Conservation (phyloP, 2,329 filamentous ascomycete genomes). For the Chaetomium strumarium region DNA sequence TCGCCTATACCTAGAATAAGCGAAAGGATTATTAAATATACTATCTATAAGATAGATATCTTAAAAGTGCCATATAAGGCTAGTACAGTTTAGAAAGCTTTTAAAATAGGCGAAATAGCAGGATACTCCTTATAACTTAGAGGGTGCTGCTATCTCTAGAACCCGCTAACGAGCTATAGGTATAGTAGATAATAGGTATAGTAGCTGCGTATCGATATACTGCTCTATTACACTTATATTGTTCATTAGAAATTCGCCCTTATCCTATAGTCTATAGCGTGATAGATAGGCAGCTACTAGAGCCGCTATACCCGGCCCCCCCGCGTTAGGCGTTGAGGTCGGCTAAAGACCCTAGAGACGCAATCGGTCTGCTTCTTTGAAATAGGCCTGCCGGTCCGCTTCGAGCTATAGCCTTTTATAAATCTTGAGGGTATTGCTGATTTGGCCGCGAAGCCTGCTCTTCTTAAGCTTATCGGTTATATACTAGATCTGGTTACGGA, state of each 20-base stretch:
- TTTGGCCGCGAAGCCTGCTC: constrained; percentile 10
- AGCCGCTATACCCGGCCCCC: constrained; percentile 10
- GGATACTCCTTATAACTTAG: constrained; percentile 2
- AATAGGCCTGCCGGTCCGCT: constrained; percentile 10
- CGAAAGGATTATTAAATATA: constrained; percentile 13
- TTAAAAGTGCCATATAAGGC: constrained; percentile 9
- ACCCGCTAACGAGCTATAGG: neutral
- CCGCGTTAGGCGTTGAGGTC: constrained; percentile 1
- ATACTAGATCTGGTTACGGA: constrained; percentile 2
- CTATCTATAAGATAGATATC: constrained; percentile 8
- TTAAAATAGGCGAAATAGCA: constrained; percentile 10
- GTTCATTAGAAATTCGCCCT: neutral
- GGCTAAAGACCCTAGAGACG: constrained; percentile 12
- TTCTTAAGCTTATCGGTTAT: constrained; percentile 10
- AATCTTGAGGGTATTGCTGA: constrained; percentile 6
- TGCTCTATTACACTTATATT: constrained; percentile 4
- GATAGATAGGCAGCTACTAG: constrained; percentile 10
- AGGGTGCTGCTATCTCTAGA: constrained; percentile 2
- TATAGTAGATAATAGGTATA: constrained; percentile 8
- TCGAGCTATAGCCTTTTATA: constrained; percentile 11
- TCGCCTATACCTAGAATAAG: constrained; percentile 7
- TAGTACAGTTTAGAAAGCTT: constrained; percentile 3
- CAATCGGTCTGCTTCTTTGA: constrained; percentile 11
- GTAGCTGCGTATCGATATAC: constrained; percentile 10
- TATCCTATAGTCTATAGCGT: neutral